phyloP scores from a whole-genome alignment of 352 stramenopile genomes.

The Blastocystis hominis region DNA sequence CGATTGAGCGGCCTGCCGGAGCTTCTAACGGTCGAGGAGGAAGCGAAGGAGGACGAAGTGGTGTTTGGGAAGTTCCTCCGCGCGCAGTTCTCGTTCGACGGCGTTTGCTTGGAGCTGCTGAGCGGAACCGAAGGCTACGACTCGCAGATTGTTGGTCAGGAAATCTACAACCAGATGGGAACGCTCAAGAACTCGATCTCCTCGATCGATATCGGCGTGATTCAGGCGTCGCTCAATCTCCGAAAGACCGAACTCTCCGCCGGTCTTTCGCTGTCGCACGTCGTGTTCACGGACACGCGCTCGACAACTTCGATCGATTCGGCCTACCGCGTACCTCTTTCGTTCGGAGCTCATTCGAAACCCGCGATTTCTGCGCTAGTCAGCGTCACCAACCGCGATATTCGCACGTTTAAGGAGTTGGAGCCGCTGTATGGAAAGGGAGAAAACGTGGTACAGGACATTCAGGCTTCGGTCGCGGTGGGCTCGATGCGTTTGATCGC shows the following conservation, averaged over 20 bases:
- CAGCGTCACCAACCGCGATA: not conserved
- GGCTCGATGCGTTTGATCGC: slow-evolving; percentile 28
- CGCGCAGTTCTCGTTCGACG: slow-evolving; percentile 45
- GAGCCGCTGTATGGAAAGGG: not conserved
- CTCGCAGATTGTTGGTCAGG: not conserved
- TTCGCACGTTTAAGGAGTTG: not conserved
- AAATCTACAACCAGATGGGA: slow-evolving; percentile 45
- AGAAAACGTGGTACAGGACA: not conserved
- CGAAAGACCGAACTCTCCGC: not conserved
- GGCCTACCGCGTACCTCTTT: not conserved
- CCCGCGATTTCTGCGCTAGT: slow-evolving; percentile 10
- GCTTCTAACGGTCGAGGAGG: not conserved
- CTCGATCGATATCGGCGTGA: slow-evolving; percentile 4
- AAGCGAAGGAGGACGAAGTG: not conserved
- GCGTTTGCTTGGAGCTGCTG: slow-evolving; percentile 36
- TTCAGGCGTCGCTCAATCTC: slow-evolving; percentile 22
- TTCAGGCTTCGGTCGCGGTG: not conserved
- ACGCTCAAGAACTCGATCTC: slow-evolving; percentile 37
- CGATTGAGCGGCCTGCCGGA: not conserved
- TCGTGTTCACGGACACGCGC: slow-evolving; percentile 3
- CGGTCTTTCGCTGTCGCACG: not conserved
- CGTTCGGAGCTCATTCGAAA: not conserved
- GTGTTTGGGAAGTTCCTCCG: not conserved
- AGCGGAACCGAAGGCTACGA: not conserved
- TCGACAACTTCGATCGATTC: not conserved